These are phyloP conservation scores for Inga leiocalycina DNA, from an alignment of 306 rosid genomes.

Conservation along the genomic window DNA sequence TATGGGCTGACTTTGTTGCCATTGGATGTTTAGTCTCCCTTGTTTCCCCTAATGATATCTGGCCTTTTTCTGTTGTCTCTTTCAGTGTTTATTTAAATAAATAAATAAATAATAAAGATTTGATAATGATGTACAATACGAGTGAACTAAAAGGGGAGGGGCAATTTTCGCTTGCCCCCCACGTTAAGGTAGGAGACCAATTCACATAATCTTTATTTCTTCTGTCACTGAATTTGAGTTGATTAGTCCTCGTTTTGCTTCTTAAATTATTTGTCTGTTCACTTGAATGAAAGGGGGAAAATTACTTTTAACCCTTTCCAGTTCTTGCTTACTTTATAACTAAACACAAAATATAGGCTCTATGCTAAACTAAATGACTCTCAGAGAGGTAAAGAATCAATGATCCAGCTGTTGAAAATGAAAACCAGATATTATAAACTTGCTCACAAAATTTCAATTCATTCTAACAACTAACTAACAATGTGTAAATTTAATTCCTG, in stretches of 20 bases:
- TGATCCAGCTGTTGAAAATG: no score
- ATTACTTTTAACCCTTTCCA: background rate
- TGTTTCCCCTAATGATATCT: slow-evolving; percentile 34
- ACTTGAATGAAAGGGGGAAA: background rate
- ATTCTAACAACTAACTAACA: no score
- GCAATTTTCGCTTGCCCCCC: slow-evolving; percentile 34
- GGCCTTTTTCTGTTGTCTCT: background rate
- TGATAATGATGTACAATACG: slow-evolving; percentile 18
- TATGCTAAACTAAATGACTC: no score
- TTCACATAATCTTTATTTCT: slow-evolving; percentile 2
- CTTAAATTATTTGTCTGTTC: background rate
- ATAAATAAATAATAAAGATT: background rate
- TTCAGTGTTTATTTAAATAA: background rate
- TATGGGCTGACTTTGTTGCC: slow-evolving; percentile 37
- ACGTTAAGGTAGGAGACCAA: slow-evolving; percentile 14
- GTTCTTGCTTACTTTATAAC: no score
- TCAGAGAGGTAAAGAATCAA: no score
- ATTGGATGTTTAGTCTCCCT: slow-evolving; percentile 40
- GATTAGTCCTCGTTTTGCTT: background rate
- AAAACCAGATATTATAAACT: no score
- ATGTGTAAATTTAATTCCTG: no score
- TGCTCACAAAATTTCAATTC: no score
- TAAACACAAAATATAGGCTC: no score
- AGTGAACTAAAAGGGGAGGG: slow-evolving; percentile 27
- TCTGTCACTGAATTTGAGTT: background rate